phyloP scores from a whole-genome alignment of 176 grass and related monocot genomes.

The Stipa capillata region DNA sequence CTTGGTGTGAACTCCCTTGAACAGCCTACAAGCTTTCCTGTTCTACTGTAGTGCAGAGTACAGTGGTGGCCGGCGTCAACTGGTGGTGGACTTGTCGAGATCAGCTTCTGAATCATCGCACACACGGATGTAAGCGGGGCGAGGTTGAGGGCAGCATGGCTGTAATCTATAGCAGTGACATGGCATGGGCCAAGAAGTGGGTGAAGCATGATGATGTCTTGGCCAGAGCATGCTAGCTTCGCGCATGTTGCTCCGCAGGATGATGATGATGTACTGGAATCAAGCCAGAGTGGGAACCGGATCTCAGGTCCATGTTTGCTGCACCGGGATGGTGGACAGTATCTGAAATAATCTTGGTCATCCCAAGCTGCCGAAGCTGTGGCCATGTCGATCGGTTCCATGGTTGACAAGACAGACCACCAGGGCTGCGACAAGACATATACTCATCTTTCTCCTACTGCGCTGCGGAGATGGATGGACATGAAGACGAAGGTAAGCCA shows the following conservation, averaged over 20 bases:
- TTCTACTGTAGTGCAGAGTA: neutral
- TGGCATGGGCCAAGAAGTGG: neutral
- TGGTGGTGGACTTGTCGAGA: neutral
- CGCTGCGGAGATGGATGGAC: neutral
- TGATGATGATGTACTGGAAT: neutral
- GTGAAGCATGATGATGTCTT: constrained; percentile 6
- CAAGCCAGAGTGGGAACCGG: constrained; percentile 6
- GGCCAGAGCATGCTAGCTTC: constrained; percentile 15
- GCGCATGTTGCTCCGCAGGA: constrained; percentile 13
- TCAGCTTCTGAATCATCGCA: neutral
- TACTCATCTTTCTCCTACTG: neutral
- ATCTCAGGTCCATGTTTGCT: neutral
- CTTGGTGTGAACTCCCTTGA: neutral
- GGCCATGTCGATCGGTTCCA: neutral
- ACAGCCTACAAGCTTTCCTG: constrained; percentile 6
- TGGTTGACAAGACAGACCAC: neutral
- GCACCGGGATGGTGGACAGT: constrained; percentile 9
- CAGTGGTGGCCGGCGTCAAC: neutral
- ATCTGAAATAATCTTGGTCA: constrained; percentile 10
- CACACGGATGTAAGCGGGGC: too few species aligned
- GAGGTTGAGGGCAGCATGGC: neutral
- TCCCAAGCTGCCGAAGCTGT: neutral
- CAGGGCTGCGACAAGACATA: neutral
- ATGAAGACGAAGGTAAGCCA: neutral
- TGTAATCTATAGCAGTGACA: constrained; percentile 3